These are phyloP conservation scores for Aureoboletus auriporus DNA, from an alignment of 768 basidiomycete genomes.

Conservation along the genomic window DNA sequence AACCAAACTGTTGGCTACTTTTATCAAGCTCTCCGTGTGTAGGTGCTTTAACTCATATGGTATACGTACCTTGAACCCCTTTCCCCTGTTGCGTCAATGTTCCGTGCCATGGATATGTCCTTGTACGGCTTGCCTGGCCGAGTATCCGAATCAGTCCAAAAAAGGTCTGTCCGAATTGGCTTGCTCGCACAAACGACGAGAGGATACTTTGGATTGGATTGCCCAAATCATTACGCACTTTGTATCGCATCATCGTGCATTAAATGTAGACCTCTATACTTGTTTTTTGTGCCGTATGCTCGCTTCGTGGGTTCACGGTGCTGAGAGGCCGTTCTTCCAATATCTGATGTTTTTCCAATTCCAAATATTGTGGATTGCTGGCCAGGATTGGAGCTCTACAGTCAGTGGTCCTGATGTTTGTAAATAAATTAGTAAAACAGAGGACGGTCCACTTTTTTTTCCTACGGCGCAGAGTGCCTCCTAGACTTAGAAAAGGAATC, in stretches of 20 bases:
- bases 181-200: slow-evolving; percentile 6
- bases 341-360: too few species aligned
- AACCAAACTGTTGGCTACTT: not conserved
- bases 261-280: not conserved
- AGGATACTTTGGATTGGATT: not conserved
- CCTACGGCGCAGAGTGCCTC: too few species aligned
- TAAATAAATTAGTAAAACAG: too few species aligned
- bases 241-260: not conserved
- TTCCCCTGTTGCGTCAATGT: not conserved
- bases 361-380: too few species aligned
- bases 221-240: too few species aligned
- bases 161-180: too few species aligned
- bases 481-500: too few species aligned
- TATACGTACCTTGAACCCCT: not conserved
- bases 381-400: too few species aligned
- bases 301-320: not conserved
- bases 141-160: not conserved
- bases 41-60: not conserved
- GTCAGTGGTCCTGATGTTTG: too few species aligned
- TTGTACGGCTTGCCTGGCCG: slow-evolving; percentile 3
- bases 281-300: slow-evolving; percentile 2
- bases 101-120: not conserved
- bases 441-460: too few species aligned
- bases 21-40: not conserved
- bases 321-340: too few species aligned